These are phyloP conservation scores for Lecanosticta acicola DNA, from an alignment of 2,329 filamentous ascomycete species.

Conservation along the genomic window DNA sequence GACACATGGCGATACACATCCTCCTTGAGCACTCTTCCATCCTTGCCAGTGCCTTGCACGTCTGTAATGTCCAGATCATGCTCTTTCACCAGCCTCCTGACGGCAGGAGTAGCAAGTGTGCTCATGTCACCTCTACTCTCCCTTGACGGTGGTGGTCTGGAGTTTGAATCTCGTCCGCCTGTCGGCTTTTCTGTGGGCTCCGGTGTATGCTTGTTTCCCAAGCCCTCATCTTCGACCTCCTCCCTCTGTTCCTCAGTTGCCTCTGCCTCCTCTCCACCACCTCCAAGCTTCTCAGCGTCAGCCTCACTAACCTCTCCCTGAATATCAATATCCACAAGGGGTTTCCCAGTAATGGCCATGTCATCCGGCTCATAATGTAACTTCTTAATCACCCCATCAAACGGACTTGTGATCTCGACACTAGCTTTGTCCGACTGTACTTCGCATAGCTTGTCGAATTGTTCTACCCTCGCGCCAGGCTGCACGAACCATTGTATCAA, in stretches of 20 bases:
- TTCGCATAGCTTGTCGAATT: slow-evolving; percentile 96
- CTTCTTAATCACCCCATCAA: slow-evolving; percentile 92
- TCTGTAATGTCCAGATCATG: slow-evolving; percentile 70
- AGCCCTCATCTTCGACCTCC: slow-evolving; percentile 16
- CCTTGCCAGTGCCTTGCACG: slow-evolving; percentile 78
- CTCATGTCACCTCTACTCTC: slow-evolving; percentile 57
- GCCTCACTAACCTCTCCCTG: slow-evolving; percentile 66
- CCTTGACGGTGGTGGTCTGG: slow-evolving; percentile 13
- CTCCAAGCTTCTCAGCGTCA: slow-evolving; percentile 43
- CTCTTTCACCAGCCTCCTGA: slow-evolving; percentile 80
- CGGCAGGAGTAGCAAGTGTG: slow-evolving; percentile 81
- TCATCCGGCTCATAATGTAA: slow-evolving; percentile 93
- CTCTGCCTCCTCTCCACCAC: slow-evolving; percentile 25
- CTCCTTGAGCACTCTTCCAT: slow-evolving; percentile 87
- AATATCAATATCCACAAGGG: slow-evolving; percentile 91
- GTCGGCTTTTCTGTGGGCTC: neutral
- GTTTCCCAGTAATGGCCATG: slow-evolving; percentile 88
- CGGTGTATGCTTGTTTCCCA: slow-evolving; percentile 10
- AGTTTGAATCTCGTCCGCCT: neutral
- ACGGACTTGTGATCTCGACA: slow-evolving; percentile 82
- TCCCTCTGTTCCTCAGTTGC: slow-evolving; percentile 14
- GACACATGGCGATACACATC: slow-evolving; percentile 59
- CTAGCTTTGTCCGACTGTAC: slow-evolving; percentile 93
- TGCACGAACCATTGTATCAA: slow-evolving; percentile 99
- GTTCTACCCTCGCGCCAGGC: slow-evolving; percentile 88